phyloP scores from a whole-genome alignment of 2,329 filamentous ascomycete species.

The Golovinomyces cichoracearum region DNA sequence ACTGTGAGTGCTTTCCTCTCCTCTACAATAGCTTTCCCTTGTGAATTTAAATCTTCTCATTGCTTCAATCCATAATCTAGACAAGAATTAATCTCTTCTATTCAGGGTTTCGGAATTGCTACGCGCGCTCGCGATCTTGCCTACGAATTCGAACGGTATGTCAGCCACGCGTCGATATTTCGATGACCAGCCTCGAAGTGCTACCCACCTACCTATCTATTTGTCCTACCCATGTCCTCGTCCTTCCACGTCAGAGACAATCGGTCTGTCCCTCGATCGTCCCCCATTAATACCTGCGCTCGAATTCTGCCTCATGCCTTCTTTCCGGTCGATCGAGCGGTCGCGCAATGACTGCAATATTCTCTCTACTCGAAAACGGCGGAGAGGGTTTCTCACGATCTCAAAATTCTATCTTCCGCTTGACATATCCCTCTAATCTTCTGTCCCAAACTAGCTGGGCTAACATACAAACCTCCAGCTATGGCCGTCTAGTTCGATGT shows the following conservation, averaged over 20 bases:
- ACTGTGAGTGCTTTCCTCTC: conserved; percentile 22
- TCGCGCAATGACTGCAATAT: conserved; percentile 14
- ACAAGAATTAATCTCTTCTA: conserved; percentile 2
- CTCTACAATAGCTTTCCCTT: neutral
- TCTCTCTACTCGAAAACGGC: conserved; percentile 11
- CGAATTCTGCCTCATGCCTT: conserved; percentile 15
- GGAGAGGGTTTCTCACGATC: conserved; percentile 9
- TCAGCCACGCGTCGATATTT: conserved; percentile 30
- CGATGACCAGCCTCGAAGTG: conserved; percentile 17
- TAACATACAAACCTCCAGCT: conserved; percentile 29
- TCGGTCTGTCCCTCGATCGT: conserved; percentile 21
- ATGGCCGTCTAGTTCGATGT: conserved; percentile 90
- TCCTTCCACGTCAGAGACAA: conserved; percentile 19
- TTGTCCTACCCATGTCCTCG: conserved; percentile 14
- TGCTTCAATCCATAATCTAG: neutral
- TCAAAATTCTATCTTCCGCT: conserved; percentile 9
- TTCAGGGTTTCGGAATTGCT: conserved; percentile 74
- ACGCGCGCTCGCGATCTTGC: conserved; percentile 96
- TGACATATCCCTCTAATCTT: conserved; percentile 7
- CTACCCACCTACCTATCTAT: conserved; percentile 10
- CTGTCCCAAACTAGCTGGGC: conserved; percentile 7
- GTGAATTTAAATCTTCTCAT: neutral
- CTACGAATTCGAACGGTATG: conserved; percentile 99
- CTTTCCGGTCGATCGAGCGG: conserved; percentile 18
- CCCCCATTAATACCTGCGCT: conserved; percentile 18